These are phyloP conservation scores for Termitomyces bulborhizus DNA, from an alignment of 768 basidiomycete species.

Conservation along the genomic window DNA sequence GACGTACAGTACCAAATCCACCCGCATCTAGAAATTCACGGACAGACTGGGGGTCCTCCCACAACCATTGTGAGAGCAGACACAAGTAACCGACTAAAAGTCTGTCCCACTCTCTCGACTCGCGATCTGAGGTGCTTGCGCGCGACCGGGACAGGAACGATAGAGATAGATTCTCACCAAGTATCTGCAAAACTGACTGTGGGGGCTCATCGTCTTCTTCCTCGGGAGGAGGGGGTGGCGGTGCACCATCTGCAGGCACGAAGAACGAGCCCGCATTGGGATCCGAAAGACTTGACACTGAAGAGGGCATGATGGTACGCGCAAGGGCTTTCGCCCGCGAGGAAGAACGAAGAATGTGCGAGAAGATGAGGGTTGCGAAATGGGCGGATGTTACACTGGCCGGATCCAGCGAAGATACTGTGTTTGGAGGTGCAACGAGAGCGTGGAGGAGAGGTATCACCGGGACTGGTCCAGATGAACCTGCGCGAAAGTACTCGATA, in stretches of 20 bases:
- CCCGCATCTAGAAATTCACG: constrained; percentile 88
- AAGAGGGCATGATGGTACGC: constrained; percentile 54
- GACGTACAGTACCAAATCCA: constrained; percentile 82
- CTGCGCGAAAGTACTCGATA: constrained; percentile 13
- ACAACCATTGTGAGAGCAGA: constrained; percentile 87
- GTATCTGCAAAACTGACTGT: constrained; percentile 73
- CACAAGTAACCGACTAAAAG: constrained; percentile 82
- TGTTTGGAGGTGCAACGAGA: constrained; percentile 56
- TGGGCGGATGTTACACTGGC: constrained; percentile 59
- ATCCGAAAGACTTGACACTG: constrained; percentile 24
- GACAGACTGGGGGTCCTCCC: constrained; percentile 90
- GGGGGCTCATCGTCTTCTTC: constrained; percentile 56
- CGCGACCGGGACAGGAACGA: constrained; percentile 74
- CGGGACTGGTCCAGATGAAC: constrained; percentile 31
- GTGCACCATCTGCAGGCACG: constrained; percentile 66
- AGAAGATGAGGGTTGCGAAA: constrained; percentile 71
- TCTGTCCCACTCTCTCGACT: constrained; percentile 86
- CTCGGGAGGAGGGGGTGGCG: constrained; percentile 26
- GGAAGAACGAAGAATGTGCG: constrained; percentile 70
- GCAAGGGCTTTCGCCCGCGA: constrained; percentile 58
- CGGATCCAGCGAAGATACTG: constrained; percentile 45
- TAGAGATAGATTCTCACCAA: constrained; percentile 87
- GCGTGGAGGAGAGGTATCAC: constrained; percentile 66
- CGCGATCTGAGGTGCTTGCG: constrained; percentile 57
- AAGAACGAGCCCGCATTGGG: constrained; percentile 45